Base-by-base conservation (phyloP, 345 rosid genomes). In the Aquilaria sinensis region DNA sequence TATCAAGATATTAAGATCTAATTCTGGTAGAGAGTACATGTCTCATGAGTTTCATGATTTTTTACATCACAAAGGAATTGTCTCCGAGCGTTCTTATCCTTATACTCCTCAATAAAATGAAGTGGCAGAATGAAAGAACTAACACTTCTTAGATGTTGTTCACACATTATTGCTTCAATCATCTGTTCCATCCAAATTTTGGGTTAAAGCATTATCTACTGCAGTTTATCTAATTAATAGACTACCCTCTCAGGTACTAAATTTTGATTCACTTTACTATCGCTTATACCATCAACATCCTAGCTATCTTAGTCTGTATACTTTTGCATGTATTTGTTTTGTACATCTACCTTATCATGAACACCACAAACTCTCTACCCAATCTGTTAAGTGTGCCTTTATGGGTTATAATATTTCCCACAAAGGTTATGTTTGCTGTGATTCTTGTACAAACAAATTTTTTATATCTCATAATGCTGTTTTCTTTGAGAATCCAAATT, bases 91-190 rank as follows among this genome's bases (percentile, higher is more conserved):
- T 0, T 70, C 57, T 5, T 70, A 31, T 47, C 34, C 65, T 15
- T 59, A 47, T 8, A 65, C 59, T 2, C 65, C 70, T 15, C 33
- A 70, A 2, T 23, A 64, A 31, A 54, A 70, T 51, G 59, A 47
- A 0, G 55, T 54, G 0, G 46, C 2, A 0, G 47, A 70, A 14
- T 3, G 64, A 0, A 70, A 70, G 16, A 53, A 65, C 29, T n/a
- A 50, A 6, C 67, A 72, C n/a, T n/a, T 66, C 2, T 41, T 72
- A 7, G 60, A 72, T 11, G 16, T 56, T 11, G 16, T 51, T 66
- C 56, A 43, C 2, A 60, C 57, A 4, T 11, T 71, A 3, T 12
- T 68, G 8, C 10, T 55, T 61, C 47, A 61, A 10, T 53, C 57
- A 0, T 57, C 23, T 31, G 46, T 54, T 12, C 56, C 62, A 1